These are phyloP conservation scores for Edaphochlamys debaryana DNA, from an alignment of 139 green algal genomes.

Conservation along the genomic window DNA sequence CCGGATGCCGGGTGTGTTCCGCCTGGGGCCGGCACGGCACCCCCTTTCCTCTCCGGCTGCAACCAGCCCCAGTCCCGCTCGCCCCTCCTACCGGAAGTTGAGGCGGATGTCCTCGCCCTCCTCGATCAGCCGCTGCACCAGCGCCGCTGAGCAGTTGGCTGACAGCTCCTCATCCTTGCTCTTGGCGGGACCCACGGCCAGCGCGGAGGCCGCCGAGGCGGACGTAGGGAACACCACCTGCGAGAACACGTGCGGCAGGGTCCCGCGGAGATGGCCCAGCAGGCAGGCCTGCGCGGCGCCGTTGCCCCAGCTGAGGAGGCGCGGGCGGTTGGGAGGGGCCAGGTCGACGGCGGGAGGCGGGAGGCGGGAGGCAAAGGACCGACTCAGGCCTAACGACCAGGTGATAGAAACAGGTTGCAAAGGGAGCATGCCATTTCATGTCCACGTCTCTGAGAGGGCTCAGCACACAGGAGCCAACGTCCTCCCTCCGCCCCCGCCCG, in stretches of 20 bases:
- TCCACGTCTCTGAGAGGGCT: no score
- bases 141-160: slow-evolving; percentile 35
- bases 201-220: no score
- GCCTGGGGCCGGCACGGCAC: no score
- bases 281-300: slow-evolving; percentile 51
- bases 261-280: slow-evolving; percentile 20
- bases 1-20: no score
- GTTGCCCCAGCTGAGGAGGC: slow-evolving; percentile 45
- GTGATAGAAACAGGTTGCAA: no score
- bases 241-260: slow-evolving; percentile 13
- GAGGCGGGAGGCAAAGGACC: background rate
- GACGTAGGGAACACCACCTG: background rate
- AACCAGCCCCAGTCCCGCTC: no score
- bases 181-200: background rate
- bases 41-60: no score
- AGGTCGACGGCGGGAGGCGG: background rate
- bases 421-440: no score
- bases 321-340: background rate
- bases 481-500: no score
- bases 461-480: no score
- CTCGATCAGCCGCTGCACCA: slow-evolving; percentile 54
- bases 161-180: slow-evolving; percentile 9
- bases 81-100: slow-evolving; percentile 36
- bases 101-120: slow-evolving; percentile 63
- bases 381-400: no score